These are phyloP conservation scores for Metarhizium guizhouense DNA, from an alignment of 2,329 filamentous ascomycete genomes.

Conservation along the genomic window DNA sequence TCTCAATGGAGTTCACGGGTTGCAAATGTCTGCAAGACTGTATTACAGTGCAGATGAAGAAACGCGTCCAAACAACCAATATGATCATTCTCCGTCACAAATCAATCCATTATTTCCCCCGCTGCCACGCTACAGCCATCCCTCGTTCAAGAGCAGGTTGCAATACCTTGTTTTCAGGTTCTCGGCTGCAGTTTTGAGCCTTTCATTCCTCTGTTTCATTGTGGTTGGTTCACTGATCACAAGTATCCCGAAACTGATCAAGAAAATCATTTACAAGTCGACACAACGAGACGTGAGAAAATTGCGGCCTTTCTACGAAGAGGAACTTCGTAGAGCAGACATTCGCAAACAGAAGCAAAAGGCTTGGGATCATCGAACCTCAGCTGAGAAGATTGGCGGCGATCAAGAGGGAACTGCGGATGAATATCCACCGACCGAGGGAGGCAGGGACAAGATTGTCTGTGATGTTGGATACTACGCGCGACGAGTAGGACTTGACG, in stretches of 20 bases:
- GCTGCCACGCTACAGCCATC: constrained; percentile 71
- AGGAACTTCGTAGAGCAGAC: constrained; percentile 55
- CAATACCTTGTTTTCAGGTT: constrained; percentile 58
- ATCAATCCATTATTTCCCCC: constrained; percentile 81
- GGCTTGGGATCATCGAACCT: constrained; percentile 49
- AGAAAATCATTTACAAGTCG: constrained; percentile 40
- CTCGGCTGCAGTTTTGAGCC: constrained; percentile 66
- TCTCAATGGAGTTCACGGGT: not conserved
- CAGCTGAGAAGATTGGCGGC: constrained; percentile 25
- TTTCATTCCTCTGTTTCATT: constrained; percentile 68
- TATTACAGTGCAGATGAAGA: not conserved
- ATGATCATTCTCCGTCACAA: constrained; percentile 39
- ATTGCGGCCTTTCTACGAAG: constrained; percentile 59
- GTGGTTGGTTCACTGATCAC: constrained; percentile 66
- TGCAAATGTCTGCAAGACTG: not conserved
- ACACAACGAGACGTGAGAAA: constrained; percentile 51
- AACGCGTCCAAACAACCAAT: not conserved
- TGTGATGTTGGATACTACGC: constrained; percentile 84
- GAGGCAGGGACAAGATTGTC: constrained; percentile 67
- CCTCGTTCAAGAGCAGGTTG: constrained; percentile 53
- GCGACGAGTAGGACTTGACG: constrained; percentile 74
- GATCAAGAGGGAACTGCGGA: constrained; percentile 36
- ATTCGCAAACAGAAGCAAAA: constrained; percentile 48
- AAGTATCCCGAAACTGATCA: constrained; percentile 45
- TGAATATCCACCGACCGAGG: constrained; percentile 67